Evolutionary conservation across 225 moss, liverwort and hornwort species (phyloP), one percentile per base, ranked within the genome.

Genomic region (Marchantia polymorpha): DNA sequence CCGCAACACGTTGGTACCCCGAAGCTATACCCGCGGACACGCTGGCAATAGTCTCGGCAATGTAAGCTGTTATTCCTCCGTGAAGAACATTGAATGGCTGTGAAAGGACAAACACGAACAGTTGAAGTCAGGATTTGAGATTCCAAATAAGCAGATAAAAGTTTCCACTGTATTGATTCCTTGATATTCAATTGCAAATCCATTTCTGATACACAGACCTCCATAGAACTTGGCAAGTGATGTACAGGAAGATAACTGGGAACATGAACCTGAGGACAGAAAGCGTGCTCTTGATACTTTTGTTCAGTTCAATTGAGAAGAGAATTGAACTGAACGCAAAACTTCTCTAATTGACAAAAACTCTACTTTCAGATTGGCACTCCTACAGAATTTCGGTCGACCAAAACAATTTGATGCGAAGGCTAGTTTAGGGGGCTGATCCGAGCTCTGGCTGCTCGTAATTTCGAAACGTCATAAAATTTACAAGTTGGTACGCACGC

Each of bases 31-130:
- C 9, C 15, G 72, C 86, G 47, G 81, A 77, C 46, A 50, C 51
- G 71, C 86, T 86, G 20, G 78, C 86, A 14, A 86, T 30, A 71
- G 60, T 84, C 69, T 89, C 88, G 50, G 88, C 88, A 39, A 89
- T 78, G 47, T 73, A 82, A 77, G 86, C 88, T 72, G 85, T 84
- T 23, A 76, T 74, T 70, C 88, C 88, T 49, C 88, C 88, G 23
- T 86, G 83, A 23, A 88, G 88, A 3, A 89, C 80, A 48, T 83
- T 83, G 64, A 75, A 83, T 30, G 88, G 86, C 88, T 89, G 82
- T 72, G 79, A 15, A 29, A 74, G 46, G 68, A 8, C 65, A 50
- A 1, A 19, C 79, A 54, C 48, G 19, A 49, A 59, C 15, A 73
- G 48, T 13, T 55, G 27, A 73, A 2, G 10, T 27, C 39, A 20